Conservation (phyloP, 192 early-diverging fungal genomes). For the Coemansia sp. region DNA sequence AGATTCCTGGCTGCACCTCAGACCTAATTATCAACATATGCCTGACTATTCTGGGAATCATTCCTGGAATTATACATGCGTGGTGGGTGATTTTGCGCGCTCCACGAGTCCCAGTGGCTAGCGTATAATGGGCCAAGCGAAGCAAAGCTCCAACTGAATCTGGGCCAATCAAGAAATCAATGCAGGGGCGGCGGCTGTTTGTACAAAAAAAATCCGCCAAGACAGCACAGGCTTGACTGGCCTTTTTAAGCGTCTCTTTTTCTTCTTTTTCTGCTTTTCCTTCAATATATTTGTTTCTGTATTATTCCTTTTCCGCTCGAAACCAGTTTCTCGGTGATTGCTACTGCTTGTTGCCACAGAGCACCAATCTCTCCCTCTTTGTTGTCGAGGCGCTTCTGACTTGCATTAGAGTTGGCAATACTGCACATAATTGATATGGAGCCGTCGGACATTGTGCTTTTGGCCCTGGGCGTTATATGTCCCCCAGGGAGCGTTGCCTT, state of each 20-base stretch:
- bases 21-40: slow-evolving; percentile 69
- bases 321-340: too few relatives aligned
- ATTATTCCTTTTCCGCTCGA: too few relatives aligned
- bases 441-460: slow-evolving; percentile 49
- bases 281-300: too few relatives aligned
- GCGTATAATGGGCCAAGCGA: not conserved
- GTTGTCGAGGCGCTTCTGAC: too few relatives aligned
- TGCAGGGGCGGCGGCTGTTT: slow-evolving; percentile 2
- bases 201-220: not conserved
- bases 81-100: slow-evolving; percentile 57
- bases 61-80: slow-evolving; percentile 69
- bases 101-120: not conserved
- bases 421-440: slow-evolving; percentile 17
- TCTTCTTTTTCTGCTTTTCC: too few relatives aligned
- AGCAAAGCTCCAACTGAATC: not conserved
- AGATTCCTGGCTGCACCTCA: slow-evolving; percentile 50
- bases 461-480: slow-evolving; percentile 48
- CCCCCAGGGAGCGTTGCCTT: slow-evolving; percentile 66
- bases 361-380: too few relatives aligned
- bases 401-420: too few relatives aligned
- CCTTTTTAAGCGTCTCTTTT: too few relatives aligned
- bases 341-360: too few relatives aligned
- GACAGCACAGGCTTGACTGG: not conserved
- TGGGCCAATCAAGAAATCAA: slow-evolving; percentile 7
- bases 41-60: slow-evolving; percentile 65